A percentile compares a stretch with the other conserved stretches of the same genome.
These are phyloP conservation scores for Nepenthes gracilis DNA, from an alignment of 148 eudicot species.

Conservation along the genomic window DNA sequence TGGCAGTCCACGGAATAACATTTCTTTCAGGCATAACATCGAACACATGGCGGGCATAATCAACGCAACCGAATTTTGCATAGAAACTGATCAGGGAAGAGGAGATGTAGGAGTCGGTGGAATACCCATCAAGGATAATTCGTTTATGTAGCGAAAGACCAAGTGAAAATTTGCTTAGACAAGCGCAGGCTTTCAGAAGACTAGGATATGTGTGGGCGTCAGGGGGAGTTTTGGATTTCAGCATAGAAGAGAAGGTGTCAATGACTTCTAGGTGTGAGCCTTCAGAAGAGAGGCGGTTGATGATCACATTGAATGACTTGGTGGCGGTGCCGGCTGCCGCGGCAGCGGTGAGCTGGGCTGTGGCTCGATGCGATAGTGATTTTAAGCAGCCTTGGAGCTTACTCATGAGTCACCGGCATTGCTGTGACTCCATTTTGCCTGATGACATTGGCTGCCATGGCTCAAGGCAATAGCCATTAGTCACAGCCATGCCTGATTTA, in stretches of 20 bases:
- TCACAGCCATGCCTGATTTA: too few species aligned
- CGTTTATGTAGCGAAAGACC: conserved; percentile 57
- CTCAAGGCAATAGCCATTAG: too few species aligned
- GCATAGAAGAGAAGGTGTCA: conserved; percentile 46
- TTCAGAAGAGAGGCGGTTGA: conserved; percentile 46
- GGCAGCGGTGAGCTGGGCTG: conserved; percentile 14
- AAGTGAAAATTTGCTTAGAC: conserved; percentile 31
- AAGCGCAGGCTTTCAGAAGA: conserved; percentile 66
- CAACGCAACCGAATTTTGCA: conserved; percentile 28
- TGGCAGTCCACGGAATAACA: conserved; percentile 73
- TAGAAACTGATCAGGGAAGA: conserved; percentile 67
- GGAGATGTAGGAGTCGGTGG: conserved; percentile 50
- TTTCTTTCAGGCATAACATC: conserved; percentile 58
- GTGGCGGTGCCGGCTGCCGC: conserved; percentile 17
- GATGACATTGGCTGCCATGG: too few species aligned
- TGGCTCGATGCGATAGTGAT: conserved; percentile 9
- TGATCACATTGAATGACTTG: conserved; percentile 42
- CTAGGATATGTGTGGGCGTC: conserved; percentile 75
- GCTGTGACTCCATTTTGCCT: too few species aligned
- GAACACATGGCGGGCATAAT: conserved; percentile 56
- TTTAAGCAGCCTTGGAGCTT: conserved; percentile 15
- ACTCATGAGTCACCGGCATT: conserved; percentile 12
- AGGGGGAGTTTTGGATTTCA: conserved; percentile 30
- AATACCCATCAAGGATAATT: conserved; percentile 40
- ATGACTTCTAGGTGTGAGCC: conserved; percentile 47